Evolutionary conservation across 192 early-diverging fungal species (phyloP).

Genomic region (Rhizophagus clarus): DNA sequence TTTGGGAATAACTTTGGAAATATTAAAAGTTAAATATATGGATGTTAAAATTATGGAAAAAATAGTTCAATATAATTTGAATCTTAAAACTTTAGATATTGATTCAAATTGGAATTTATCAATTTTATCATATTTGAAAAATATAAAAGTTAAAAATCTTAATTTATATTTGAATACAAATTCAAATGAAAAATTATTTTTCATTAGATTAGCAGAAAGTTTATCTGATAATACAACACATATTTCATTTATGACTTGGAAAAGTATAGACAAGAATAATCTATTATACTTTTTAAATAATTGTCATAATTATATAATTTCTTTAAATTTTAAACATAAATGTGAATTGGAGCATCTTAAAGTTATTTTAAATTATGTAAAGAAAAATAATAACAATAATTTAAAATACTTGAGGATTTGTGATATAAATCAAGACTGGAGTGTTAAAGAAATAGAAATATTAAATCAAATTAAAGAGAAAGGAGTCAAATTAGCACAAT

Average conservation of each 20-base stretch:
- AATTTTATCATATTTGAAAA: not conserved
- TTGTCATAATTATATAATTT: not conserved
- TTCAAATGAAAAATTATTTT: not conserved
- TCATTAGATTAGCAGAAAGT: not conserved
- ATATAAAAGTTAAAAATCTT: not conserved
- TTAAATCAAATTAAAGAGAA: not conserved
- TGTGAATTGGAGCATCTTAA: not conserved
- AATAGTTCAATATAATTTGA: not conserved
- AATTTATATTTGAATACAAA: not conserved
- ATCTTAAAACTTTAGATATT: not conserved
- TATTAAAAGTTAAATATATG: not conserved
- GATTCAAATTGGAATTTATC: not conserved
- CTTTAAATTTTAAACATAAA: not conserved
- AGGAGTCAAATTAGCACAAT: not conserved
- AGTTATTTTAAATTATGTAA: not conserved
- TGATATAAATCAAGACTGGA: not conserved
- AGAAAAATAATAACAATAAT: not conserved
- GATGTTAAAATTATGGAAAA: not conserved
- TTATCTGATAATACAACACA: not conserved
- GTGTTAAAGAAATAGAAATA: not conserved
- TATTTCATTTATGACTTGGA: not conserved
- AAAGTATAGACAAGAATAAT: not conserved
- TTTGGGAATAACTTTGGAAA: not conserved
- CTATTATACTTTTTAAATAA: not conserved
- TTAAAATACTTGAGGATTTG: not conserved